Base-by-base conservation (phyloP, 192 early-diverging fungal genomes). In the Coemansia sp. region DNA sequence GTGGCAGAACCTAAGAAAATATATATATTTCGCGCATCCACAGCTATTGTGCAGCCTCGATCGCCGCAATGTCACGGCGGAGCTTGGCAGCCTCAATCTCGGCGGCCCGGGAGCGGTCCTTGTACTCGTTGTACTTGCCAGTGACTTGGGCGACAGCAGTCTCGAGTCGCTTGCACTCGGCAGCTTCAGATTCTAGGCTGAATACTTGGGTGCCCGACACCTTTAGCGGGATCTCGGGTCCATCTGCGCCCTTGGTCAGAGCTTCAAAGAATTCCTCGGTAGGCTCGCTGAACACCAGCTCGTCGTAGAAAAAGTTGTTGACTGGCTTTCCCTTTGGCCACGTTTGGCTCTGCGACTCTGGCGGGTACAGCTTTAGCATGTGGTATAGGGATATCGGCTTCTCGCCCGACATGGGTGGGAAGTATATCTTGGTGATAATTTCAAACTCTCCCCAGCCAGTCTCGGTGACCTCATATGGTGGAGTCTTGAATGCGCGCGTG, bases 401-500 rank as follows among this genome's bases (percentile, higher is more conserved):
- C 61, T 95, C 93, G 62, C 92, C 93, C 38, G 89, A 82, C 12
- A 80, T 72, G 32, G 92, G 89, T 17, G 88, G 85, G 72, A 98
- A 94, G 67, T 90, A 89, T 36, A 99, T 88, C 73, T 94, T 95
- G 65, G 98, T 98, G 27, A 89, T 85, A 59, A 99, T 94, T 63
- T 98, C 95, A 79, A 99, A 99, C 82, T 99, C 95, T 69, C 98
- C 98, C 98, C 98, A 99, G 36, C 98, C 98, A 14, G 98, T 95
- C 76, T 99, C 98, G 32, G 88, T 85, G 29, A 98, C 90, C 76
- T 96, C 94, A 68, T 92, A 98, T 7, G 96, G 96, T 42, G 74
- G 68, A 34, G 89, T 91, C 36, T 90, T 80, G 63, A 94, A 94
- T 19, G 94, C 74, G 5, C 84, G 70, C 62, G 78, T 85, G 72